phyloP scores from a whole-genome alignment of 352 stramenopile species.

The Globisporangium spiculum region DNA sequence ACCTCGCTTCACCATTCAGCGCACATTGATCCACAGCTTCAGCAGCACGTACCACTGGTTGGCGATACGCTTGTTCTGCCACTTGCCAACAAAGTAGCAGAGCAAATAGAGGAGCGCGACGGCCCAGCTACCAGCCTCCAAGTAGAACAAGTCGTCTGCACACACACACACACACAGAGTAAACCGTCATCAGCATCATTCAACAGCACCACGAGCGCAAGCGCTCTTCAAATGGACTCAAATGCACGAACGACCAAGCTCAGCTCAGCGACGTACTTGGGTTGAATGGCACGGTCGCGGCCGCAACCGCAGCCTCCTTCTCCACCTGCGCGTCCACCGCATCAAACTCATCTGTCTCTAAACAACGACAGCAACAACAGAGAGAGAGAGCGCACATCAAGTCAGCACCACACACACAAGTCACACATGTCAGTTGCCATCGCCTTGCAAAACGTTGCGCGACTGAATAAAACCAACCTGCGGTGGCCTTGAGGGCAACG shows the following conservation, averaged over 20 bases:
- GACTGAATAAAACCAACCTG: constrained; percentile 6
- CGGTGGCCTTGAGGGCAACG: constrained; percentile 7
- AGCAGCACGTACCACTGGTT: constrained; percentile 50
- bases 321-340: constrained; percentile 24
- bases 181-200: neutral
- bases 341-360: constrained; percentile 46
- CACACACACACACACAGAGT: neutral
- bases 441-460: no score
- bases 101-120: constrained; percentile 49
- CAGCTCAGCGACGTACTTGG: constrained; percentile 11
- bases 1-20: neutral
- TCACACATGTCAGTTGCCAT: neutral
- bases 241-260: neutral
- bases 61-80: constrained; percentile 61
- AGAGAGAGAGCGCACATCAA: neutral
- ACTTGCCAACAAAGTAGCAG: constrained; percentile 64
- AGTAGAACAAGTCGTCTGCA: constrained; percentile 44
- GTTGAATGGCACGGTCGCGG: constrained; percentile 14
- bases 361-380: neutral
- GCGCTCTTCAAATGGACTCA: neutral
- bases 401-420: neutral
- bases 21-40: neutral
- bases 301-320: constrained; percentile 19
- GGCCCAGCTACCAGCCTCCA: constrained; percentile 48
- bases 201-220: neutral